phyloP scores from a whole-genome alignment of 2,329 filamentous ascomycete species.

The Xylaria sp. region DNA sequence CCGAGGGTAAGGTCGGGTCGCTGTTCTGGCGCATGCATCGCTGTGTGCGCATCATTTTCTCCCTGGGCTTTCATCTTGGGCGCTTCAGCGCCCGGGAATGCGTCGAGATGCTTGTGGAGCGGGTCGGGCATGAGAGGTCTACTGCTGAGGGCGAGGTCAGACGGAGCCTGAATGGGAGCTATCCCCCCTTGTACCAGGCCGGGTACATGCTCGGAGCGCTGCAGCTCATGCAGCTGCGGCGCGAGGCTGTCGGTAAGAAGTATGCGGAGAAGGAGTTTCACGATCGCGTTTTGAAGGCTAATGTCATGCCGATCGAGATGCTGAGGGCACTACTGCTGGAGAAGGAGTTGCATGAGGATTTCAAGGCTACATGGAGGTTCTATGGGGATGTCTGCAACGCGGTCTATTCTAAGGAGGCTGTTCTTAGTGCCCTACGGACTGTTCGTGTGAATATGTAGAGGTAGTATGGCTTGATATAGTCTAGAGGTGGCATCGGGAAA shows the following conservation, averaged over 20 bases:
- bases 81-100: constrained; percentile 64
- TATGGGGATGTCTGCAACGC: constrained; percentile 48
- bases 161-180: constrained; percentile 65
- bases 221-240: constrained; percentile 63
- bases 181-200: constrained; percentile 68
- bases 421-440: not conserved
- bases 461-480: no score
- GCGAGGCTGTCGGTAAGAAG: constrained; percentile 57
- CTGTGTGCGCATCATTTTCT: constrained; percentile 69
- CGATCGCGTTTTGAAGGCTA: constrained; percentile 61
- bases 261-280: constrained; percentile 66
- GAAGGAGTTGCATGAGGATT: constrained; percentile 56
- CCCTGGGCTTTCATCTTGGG: constrained; percentile 67
- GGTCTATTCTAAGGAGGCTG: not conserved
- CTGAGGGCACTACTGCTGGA: constrained; percentile 60
- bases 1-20: constrained; percentile 66
- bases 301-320: constrained; percentile 66
- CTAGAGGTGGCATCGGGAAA: no score
- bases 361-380: constrained; percentile 63
- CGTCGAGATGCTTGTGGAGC: constrained; percentile 65
- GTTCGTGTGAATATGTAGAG: not conserved
- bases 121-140: constrained; percentile 67
- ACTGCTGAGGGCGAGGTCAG: constrained; percentile 71
- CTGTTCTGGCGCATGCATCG: constrained; percentile 73
- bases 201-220: constrained; percentile 70